A percentile compares a stretch with the other conserved stretches of the same genome.
Evolutionary conservation across 805 yeast species (phyloP).

Genomic region (Yarrowia porcina): DNA sequence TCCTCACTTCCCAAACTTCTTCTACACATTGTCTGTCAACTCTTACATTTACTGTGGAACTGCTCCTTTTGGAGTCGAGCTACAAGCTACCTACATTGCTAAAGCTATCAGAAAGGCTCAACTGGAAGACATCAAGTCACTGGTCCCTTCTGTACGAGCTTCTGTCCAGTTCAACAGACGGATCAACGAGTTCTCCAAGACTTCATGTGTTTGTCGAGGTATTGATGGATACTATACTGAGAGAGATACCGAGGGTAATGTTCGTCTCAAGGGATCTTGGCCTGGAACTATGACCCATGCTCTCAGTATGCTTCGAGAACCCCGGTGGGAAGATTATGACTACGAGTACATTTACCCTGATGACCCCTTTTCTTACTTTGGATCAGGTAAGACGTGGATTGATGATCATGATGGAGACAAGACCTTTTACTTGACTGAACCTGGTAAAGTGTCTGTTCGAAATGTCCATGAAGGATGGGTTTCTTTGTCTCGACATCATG

Average conservation of each 20-base stretch:
- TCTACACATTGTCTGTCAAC: slow-evolving; percentile 26
- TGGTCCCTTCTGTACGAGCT: slow-evolving; percentile 23
- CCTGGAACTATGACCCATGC: slow-evolving; percentile 30
- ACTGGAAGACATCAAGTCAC: slow-evolving; percentile 23
- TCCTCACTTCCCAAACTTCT: slow-evolving; percentile 27
- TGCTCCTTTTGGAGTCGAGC: slow-evolving; percentile 22
- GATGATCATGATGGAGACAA: slow-evolving; percentile 24
- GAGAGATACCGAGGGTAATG: neutral
- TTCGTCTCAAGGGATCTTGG: slow-evolving; percentile 18
- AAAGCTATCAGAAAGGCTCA: slow-evolving; percentile 23
- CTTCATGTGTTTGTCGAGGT: slow-evolving; percentile 12
- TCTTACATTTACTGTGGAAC: slow-evolving; percentile 26
- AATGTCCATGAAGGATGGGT: slow-evolving; percentile 24
- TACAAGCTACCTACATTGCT: slow-evolving; percentile 25
- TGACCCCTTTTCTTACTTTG: slow-evolving; percentile 27
- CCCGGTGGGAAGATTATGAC: slow-evolving; percentile 29
- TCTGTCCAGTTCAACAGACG: slow-evolving; percentile 25
- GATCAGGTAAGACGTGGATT: slow-evolving; percentile 29
- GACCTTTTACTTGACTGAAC: slow-evolving; percentile 18
- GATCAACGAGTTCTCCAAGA: slow-evolving; percentile 21
- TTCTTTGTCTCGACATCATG: neutral
- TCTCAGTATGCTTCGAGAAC: slow-evolving; percentile 21
- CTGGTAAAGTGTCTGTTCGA: slow-evolving; percentile 6
- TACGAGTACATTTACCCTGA: slow-evolving; percentile 26
- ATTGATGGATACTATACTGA: slow-evolving; percentile 24